Conservation (phyloP, 148 eudicot genomes). For the Dysphania ambrosioides region DNA sequence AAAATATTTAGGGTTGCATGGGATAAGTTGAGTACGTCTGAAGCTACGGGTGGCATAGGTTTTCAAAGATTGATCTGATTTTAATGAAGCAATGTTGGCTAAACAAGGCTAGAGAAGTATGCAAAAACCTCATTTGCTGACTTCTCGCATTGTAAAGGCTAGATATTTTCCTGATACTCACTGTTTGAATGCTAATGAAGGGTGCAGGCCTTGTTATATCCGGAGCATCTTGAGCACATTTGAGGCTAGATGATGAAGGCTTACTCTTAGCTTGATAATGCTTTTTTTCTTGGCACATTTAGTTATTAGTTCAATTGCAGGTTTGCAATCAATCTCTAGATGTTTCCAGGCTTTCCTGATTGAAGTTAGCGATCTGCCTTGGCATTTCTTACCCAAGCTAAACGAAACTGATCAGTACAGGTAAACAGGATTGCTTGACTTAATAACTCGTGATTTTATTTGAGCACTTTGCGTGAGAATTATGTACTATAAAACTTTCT, state of each 20-base stretch:
- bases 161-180: too few relatives aligned
- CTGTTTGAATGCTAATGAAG: too few relatives aligned
- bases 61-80: too few relatives aligned
- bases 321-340: conserved; percentile 63
- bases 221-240: too few relatives aligned
- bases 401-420: conserved; percentile 77
- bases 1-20: too few relatives aligned
- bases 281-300: background rate
- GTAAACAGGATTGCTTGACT: conserved; percentile 21
- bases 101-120: too few relatives aligned
- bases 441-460: background rate
- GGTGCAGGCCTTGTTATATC: too few relatives aligned
- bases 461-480: background rate
- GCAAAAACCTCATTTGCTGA: too few relatives aligned
- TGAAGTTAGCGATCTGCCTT: conserved; percentile 73
- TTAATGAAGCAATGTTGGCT: too few relatives aligned
- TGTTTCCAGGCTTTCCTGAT: conserved; percentile 49
- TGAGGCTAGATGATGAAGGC: conserved; percentile 88
- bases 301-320: conserved; percentile 29
- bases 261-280: background rate
- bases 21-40: too few relatives aligned
- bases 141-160: too few relatives aligned
- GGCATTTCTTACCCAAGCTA: conserved; percentile 62
- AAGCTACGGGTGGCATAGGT: too few relatives aligned
- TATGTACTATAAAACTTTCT: background rate